Evolutionary conservation across 192 early-diverging fungal species (phyloP).

Genomic region (Backusella mclennaniae): DNA sequence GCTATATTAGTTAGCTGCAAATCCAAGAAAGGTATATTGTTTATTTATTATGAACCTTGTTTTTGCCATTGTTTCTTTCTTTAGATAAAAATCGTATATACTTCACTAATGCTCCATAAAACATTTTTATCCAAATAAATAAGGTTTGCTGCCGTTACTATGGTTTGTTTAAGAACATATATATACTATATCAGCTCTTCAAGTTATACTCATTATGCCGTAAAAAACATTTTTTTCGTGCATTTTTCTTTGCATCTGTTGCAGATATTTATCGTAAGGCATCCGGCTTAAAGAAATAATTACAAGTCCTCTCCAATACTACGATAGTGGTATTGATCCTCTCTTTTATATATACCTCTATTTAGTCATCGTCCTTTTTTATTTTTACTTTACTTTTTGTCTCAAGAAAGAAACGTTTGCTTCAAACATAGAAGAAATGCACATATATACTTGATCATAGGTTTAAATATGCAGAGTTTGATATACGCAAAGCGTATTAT

Average conservation of each 20-base stretch:
- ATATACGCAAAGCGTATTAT: neutral
- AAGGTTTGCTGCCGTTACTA: neutral
- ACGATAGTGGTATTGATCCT: too few species aligned
- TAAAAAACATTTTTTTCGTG: neutral
- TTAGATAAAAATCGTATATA: neutral
- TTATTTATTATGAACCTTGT: neutral
- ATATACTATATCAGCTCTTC: neutral
- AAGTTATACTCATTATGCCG: neutral
- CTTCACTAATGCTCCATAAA: neutral
- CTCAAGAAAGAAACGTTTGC: neutral
- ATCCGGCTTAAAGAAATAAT: neutral
- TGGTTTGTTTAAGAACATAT: neutral
- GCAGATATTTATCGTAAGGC: neutral
- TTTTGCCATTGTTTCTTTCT: slow-evolving; percentile 4
- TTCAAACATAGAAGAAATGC: neutral
- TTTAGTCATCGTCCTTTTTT: neutral
- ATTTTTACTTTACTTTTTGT: neutral
- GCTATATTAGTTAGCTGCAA: neutral
- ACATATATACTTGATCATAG: neutral
- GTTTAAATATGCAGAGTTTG: neutral
- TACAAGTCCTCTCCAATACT: neutral
- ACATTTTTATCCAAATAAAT: neutral
- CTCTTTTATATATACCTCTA: too few species aligned
- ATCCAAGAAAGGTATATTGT: neutral
- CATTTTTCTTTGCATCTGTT: slow-evolving; percentile 1